Evolutionary conservation across 352 stramenopile species (phyloP), one percentile per base, ranked within the genome.

Genomic region (Blastocystis sp.): DNA sequence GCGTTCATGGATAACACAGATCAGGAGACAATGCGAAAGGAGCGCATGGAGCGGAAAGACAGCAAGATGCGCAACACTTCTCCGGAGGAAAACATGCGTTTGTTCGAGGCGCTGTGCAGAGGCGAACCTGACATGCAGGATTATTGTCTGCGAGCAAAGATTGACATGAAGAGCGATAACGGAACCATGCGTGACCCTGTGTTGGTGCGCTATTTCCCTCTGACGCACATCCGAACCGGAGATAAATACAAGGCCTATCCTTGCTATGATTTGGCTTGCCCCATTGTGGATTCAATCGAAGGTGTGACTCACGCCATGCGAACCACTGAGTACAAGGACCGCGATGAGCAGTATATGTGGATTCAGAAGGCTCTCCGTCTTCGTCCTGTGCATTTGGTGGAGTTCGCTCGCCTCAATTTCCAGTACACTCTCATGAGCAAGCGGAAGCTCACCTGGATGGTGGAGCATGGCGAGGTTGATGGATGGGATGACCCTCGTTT

Each of bases 1-100:
- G 97, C 95, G 0, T 99, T 98, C 93, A 99, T 99, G 96, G 97
- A 99, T 92, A 97, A 99, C 92, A 99, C 96, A 18, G 93, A 96
- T n/a, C 96, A 98, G 91, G 96, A 99, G 91, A 90, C 94, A 90
- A 98, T 98, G 96, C 95, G 93, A 81, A 70, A 90, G 79, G 65
- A 90, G 70, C 62, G 56, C 43, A 94, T 96, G 76, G 96, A 99
- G 92, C 94, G 97, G 62, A 97, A 97, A 93, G 92, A 98, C 65
- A 93, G 95, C 55, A 93, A 93, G 41, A 73, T 76, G 55, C 94
- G 97, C 62, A 94, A 97, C 90, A 93, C 96, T 91, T 92, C 91
- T 30, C 79, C 91, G 0, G 92, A 94, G 70, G 92, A 95, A 76
- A 97, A 96, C 90, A 89, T 98, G 85, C 92, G 95, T n/a, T 93